Evolutionary conservation across 176 grass and related monocot species (phyloP), one percentile per base, ranked within the genome.

Genomic region (maize (Zea mays)): DNA sequence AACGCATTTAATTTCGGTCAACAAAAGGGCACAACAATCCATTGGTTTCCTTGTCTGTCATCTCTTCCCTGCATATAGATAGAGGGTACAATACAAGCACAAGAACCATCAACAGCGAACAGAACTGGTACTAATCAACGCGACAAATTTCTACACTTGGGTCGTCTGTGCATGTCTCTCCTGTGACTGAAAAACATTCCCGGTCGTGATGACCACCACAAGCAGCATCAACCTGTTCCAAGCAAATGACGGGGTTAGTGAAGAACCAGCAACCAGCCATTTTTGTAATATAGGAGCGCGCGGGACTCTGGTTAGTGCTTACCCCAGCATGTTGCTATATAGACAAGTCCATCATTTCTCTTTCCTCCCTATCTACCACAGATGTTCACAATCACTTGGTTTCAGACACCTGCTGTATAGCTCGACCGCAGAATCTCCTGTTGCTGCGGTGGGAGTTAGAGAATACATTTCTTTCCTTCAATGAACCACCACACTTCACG

Each of bases 311-410:
- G 20, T 27, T 45, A 75, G 52, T 33, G 41, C 2, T 35, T 19
- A 63, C 68, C 69, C 69, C 6, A n/a, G 39, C 6, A 27, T 21
- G 41, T 45, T 20, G 2, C 36, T 16, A 40, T 57, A 9, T n/a
- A 12, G 17, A 42, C 50, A 73, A 19, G 54, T 60, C 44, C 74
- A 50, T 39, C 35, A 39, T 40, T 76, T 47, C 43, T 47, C 7
- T 75, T 67, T 54, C 51, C 57, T 39, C 81, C 20, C 42, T 37
- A 34, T 59, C 60, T 70, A 1, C 59, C 65, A 44, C 12, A 14
- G 27, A 35, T 72, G 10, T 60, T 74, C 62, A 69, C 44, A 69
- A 86, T 42, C 47, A 67, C 4, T 57, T 57, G 39, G 68, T 81
- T 49, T 75, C 38, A 81, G 39, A 12, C 65, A 71, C 42, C 6